Conservation (phyloP, 352 stramenopile species). For the Aphanomyces stellatus region DNA sequence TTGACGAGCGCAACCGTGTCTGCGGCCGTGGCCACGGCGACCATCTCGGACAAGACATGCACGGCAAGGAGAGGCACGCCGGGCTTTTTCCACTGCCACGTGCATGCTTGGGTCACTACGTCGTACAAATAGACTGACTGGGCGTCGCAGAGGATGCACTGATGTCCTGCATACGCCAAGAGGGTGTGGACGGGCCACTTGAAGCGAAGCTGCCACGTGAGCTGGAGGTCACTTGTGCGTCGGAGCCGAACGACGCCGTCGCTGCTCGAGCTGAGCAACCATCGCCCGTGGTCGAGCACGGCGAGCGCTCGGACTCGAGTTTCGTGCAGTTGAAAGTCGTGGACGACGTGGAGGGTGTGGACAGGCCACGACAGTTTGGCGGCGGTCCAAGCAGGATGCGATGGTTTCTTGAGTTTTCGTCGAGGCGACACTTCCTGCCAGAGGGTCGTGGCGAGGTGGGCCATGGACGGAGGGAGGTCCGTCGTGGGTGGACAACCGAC, state of each 20-base stretch:
- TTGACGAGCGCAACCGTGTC: not conserved
- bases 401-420: no score
- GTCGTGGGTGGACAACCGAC: not conserved
- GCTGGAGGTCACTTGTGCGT: not conserved
- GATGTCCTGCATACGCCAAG: not conserved
- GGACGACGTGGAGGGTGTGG: not conserved
- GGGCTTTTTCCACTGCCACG: conserved; percentile 6
- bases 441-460: not conserved
- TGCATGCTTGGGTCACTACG: not conserved
- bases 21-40: not conserved
- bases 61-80: not conserved
- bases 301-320: not conserved
- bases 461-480: not conserved
- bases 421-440: not conserved
- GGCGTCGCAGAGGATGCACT: not conserved
- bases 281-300: not conserved
- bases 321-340: not conserved
- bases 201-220: not conserved
- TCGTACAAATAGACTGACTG: conserved; percentile 8
- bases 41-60: not conserved
- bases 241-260: not conserved
- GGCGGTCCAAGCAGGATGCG: no score
- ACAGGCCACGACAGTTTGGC: no score
- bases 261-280: not conserved
- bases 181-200: conserved; percentile 9